A percentile compares a stretch with the other conserved stretches of the same genome.
phyloP scores from a whole-genome alignment of 2,329 filamentous ascomycete species.

The Pestalotiopsis sp. region DNA sequence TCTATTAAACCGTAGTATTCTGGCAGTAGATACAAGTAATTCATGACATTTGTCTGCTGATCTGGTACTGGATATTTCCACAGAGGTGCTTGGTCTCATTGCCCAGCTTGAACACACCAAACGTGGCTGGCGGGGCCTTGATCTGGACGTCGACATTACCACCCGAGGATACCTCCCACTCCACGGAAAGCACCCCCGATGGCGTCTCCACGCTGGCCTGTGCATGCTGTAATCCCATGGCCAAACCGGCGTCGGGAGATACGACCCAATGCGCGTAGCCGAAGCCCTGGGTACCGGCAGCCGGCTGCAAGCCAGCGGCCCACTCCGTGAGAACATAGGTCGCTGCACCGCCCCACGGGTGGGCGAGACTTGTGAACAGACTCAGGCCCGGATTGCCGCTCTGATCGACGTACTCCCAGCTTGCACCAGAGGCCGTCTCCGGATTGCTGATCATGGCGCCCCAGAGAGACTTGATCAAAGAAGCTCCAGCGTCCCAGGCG shows the following conservation, averaged over 20 bases:
- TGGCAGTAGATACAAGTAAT: not conserved
- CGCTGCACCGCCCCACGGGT: constrained; percentile 46
- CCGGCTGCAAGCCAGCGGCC: constrained; percentile 26
- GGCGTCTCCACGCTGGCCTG: constrained; percentile 27
- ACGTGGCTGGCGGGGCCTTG: constrained; percentile 14
- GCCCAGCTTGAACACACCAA: constrained; percentile 15
- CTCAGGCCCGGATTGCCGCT: constrained; percentile 40
- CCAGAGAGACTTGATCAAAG: constrained; percentile 41
- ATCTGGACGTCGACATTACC: constrained; percentile 14
- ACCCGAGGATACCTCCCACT: constrained; percentile 17
- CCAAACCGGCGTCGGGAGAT: constrained; percentile 24
- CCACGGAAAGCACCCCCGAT: constrained; percentile 24
- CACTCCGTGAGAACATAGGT: constrained; percentile 44
- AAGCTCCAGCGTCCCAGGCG: constrained; percentile 23
- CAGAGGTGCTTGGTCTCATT: constrained; percentile 9
- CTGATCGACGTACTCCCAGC: constrained; percentile 46
- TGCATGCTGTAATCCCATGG: constrained; percentile 27
- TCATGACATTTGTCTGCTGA: not conserved
- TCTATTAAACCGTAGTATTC: not conserved
- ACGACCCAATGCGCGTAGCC: constrained; percentile 30
- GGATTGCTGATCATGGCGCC: constrained; percentile 39
- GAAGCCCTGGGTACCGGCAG: constrained; percentile 17
- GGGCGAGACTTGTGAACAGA: constrained; percentile 42
- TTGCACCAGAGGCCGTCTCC: constrained; percentile 37
- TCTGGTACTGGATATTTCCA: constrained; percentile 11